Base-by-base conservation (phyloP, 768 basidiomycete genomes). In the Stropharia rugosoannulata region DNA sequence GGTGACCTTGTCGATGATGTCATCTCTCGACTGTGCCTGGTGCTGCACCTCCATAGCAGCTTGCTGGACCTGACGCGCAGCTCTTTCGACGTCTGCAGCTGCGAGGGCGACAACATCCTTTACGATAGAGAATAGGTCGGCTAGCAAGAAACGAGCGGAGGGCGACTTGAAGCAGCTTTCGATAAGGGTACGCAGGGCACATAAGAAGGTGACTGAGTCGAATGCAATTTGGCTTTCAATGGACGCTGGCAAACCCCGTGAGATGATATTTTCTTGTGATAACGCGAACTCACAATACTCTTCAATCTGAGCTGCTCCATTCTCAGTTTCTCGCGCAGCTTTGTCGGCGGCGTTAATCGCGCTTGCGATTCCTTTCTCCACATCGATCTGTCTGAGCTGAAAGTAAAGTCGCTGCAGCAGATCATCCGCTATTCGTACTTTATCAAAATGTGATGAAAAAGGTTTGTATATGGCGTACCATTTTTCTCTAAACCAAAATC, bases 401-500 rank as follows among this genome's bases (percentile, higher is more conserved):
- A 66, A 73, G 19, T 73, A 57, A 8, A 76, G 29, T n/a, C 74
- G 72, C 59, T 78, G 76, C 2, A 78, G 35, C 56, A 62, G 68
- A 58, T 76, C 64, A 53, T 75, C 74, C 48, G 67, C 74, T 75
- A 45, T 13, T 44, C 15, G 11, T 19, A 50, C 49, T 39, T 25
- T 25, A 12, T 11, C 19, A 35, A 19, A 25, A 45, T 1, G 12
- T 3, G 32, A 12, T 5, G 4, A 54, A 32, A 7, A 36, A 11
- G n/a, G 13, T 16, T 29, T 38, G 6, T 12, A 5, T 41, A 46
- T 37, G 18, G 29, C 68, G 25, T 51, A 73, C 76, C 67, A 50
- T 76, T 77, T 56, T 76, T 75, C 55, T 76, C 73, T 55, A 71
- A 57, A 0, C 70, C 70, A 51, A 76, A 66, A 16, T 68, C 66